A percentile compares a stretch with the other conserved stretches of the same genome.
These are phyloP conservation scores for Akanthomyces muscarius DNA, from an alignment of 2,329 filamentous ascomycete species.

Conservation along the genomic window DNA sequence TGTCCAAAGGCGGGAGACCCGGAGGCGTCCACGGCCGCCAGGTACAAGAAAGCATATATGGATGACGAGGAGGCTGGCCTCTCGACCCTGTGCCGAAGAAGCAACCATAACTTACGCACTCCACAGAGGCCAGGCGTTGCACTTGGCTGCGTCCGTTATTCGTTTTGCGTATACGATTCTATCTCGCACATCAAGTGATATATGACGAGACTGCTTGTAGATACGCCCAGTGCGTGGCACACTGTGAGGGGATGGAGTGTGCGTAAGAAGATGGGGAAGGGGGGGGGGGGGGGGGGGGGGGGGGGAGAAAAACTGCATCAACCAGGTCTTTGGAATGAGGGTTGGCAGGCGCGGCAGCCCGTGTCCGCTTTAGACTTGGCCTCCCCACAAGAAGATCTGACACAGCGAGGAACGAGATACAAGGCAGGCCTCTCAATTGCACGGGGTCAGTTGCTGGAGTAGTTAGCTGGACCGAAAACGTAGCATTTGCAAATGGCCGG, in stretches of 20 bases:
- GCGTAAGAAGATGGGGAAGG: not conserved
- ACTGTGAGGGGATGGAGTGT: not conserved
- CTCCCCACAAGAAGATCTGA: not conserved
- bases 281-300: no score
- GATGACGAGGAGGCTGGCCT: not conserved
- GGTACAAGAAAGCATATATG: not conserved
- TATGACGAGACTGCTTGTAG: not conserved
- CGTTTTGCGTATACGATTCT: slow-evolving; percentile 6
- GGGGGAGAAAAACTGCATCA: not conserved
- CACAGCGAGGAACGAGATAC: not conserved
- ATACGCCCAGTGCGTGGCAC: not conserved
- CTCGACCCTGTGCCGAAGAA: not conserved
- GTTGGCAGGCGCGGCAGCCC: not conserved
- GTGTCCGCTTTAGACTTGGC: not conserved
- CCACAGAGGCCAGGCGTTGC: not conserved
- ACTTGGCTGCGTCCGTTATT: not conserved
- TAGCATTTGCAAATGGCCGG: not conserved
- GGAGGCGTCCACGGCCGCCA: not conserved
- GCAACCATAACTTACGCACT: not conserved
- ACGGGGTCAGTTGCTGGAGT: not conserved
- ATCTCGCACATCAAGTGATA: not conserved
- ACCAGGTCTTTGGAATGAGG: not conserved
- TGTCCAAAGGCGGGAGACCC: not conserved
- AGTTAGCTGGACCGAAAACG: no score
- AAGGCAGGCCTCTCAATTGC: not conserved